Percentiles rank a stretch among this genome's conserved stretches.
phyloP scores from a whole-genome alignment of 2,329 filamentous ascomycete species.

The Trichophyton rubrum region DNA sequence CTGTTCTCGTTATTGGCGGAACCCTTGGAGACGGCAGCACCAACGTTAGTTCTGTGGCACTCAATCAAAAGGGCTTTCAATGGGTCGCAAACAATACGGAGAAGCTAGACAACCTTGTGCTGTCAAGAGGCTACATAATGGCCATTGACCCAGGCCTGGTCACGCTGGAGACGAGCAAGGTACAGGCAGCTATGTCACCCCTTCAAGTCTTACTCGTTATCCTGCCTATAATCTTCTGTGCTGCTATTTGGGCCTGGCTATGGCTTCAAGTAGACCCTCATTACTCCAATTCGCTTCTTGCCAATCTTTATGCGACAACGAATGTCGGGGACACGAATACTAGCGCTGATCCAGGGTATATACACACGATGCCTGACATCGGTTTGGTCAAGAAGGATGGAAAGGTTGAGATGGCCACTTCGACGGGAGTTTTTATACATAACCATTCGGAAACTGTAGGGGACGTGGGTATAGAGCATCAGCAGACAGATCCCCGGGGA shows the following conservation, averaged over 20 bases:
- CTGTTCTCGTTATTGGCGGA: conserved; percentile 9
- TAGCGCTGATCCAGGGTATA: conserved; percentile 10
- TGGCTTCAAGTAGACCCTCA: conserved; percentile 7
- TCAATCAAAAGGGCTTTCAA: conserved; percentile 10
- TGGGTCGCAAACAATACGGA: conserved; percentile 9
- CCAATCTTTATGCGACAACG: conserved; percentile 12
- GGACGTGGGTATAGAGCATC: background rate
- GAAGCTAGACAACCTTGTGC: conserved; percentile 6
- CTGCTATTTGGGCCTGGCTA: conserved; percentile 7
- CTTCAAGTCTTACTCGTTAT: conserved; percentile 10
- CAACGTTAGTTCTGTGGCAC: conserved; percentile 8
- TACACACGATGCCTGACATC: conserved; percentile 10
- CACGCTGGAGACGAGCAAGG: conserved; percentile 4
- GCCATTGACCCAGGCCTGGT: conserved; percentile 8
- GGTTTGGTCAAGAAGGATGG: conserved; percentile 8
- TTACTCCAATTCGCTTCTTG: conserved; percentile 10
- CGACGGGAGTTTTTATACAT: conserved; percentile 9
- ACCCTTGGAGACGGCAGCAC: conserved; percentile 8
- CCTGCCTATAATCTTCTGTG: conserved; percentile 8
- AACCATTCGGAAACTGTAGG: background rate
- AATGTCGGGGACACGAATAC: conserved; percentile 8
- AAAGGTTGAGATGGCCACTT: conserved; percentile 8
- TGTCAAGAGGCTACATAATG: conserved; percentile 11
- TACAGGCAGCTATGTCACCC: conserved; percentile 10
- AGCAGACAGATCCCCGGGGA: conserved; percentile 1